A percentile compares a stretch with the other conserved stretches of the same genome.
phyloP scores from a whole-genome alignment of 768 basidiomycete genomes.

The Porphyrellus cyaneotinctus region DNA sequence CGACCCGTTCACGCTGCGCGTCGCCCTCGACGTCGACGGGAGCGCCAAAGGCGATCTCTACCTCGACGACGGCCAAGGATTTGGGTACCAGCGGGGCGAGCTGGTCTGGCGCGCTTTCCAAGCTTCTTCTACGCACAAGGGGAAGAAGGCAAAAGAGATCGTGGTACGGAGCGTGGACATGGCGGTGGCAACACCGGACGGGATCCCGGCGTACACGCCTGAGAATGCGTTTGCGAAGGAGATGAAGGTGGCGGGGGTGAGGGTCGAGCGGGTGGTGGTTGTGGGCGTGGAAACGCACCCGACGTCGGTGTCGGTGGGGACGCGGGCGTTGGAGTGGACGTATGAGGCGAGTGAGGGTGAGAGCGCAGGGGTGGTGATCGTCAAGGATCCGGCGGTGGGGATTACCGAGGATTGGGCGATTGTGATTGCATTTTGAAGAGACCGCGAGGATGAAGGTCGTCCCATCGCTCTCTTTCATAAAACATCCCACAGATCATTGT shows the following conservation, averaged over 20 bases:
- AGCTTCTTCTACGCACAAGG: constrained; percentile 42
- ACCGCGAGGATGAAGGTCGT: too few relatives aligned
- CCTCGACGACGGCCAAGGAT: constrained; percentile 90
- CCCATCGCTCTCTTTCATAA: too few relatives aligned
- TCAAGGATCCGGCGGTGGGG: constrained; percentile 69
- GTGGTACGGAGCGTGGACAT: constrained; percentile 51
- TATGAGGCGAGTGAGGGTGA: constrained; percentile 58
- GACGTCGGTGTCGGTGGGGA: constrained; percentile 46
- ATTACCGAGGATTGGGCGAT: constrained; percentile 67
- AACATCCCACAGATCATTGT: too few relatives aligned
- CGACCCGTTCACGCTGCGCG: constrained; percentile 90
- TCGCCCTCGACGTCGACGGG: constrained; percentile 62
- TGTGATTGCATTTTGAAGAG: constrained; percentile 25
- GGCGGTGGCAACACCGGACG: constrained; percentile 51
- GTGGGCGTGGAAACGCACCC: constrained; percentile 69
- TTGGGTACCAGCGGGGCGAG: constrained; percentile 67
- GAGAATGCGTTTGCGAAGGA: constrained; percentile 65
- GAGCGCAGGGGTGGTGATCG: constrained; percentile 59
- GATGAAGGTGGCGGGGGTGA: constrained; percentile 50
- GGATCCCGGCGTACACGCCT: constrained; percentile 46
- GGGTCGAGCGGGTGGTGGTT: constrained; percentile 79
- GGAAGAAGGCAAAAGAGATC: constrained; percentile 33
- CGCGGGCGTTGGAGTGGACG: constrained; percentile 57
- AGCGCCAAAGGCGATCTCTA: constrained; percentile 82
- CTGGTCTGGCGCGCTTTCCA: constrained; percentile 79